Evolutionary conservation across 1,139 yeast species (phyloP).

Genomic region (Saccharomyces hybrid): DNA sequence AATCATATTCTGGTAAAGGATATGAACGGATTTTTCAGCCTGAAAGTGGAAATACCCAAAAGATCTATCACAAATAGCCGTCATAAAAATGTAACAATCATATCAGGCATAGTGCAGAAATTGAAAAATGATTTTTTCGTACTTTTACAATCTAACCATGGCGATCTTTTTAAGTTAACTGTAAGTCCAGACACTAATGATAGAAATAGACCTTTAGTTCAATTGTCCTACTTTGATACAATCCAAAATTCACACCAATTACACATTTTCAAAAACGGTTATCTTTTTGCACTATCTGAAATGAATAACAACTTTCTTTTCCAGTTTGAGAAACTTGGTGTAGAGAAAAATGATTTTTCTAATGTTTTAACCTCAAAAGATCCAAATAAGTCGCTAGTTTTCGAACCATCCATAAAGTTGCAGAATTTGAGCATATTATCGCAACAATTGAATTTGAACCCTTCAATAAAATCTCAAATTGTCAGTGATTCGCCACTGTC

Average conservation of each 20-base stretch:
- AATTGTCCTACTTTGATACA: constrained; percentile 68
- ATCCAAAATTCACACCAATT: constrained; percentile 51
- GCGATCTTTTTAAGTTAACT: constrained; percentile 70
- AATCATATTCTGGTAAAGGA: constrained; percentile 42
- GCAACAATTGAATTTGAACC: constrained; percentile 46
- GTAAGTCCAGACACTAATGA: constrained; percentile 39
- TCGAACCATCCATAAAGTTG: constrained; percentile 33
- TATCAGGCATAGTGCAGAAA: constrained; percentile 55
- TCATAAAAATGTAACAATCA: constrained; percentile 30
- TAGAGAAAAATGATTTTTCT: constrained; percentile 37
- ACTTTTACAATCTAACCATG: constrained; percentile 61
- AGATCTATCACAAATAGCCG: constrained; percentile 27
- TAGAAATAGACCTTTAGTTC: constrained; percentile 33
- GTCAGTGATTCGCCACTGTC: constrained; percentile 22
- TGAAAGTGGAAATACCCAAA: constrained; percentile 46
- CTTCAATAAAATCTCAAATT: constrained; percentile 44
- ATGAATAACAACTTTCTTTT: constrained; percentile 56
- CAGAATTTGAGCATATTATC: constrained; percentile 57
- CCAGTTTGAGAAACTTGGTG: constrained; percentile 74
- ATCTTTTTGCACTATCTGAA: constrained; percentile 59
- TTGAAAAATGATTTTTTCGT: constrained; percentile 57
- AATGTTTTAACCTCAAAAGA: constrained; percentile 30
- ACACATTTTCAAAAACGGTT: constrained; percentile 66
- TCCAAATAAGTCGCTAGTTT: constrained; percentile 27
- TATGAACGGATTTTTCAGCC: constrained; percentile 28